phyloP scores from a whole-genome alignment of 2,329 filamentous ascomycete species.

The Ascochyta fabae region DNA sequence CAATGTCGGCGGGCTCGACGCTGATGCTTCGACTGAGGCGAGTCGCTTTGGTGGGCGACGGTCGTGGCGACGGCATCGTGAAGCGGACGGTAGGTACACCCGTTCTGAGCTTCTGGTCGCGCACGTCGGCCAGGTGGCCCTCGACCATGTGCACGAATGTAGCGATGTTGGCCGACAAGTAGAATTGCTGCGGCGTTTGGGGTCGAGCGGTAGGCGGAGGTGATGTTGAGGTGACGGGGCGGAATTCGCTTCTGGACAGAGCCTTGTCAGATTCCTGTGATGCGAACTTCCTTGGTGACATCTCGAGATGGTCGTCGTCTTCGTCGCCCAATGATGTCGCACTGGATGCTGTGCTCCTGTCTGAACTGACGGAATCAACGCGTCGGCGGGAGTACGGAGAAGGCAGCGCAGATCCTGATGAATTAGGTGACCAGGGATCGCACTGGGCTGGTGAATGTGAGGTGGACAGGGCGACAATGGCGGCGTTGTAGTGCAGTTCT shows the following conservation, averaged over 20 bases:
- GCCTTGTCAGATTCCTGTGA: constrained; percentile 16
- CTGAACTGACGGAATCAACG: constrained; percentile 5
- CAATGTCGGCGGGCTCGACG: not conserved
- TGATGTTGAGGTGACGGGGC: constrained; percentile 10
- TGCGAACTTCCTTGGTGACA: not conserved
- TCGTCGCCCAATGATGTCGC: constrained; percentile 27
- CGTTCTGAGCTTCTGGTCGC: constrained; percentile 27
- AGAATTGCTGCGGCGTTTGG: constrained; percentile 21
- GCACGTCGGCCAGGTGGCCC: constrained; percentile 36
- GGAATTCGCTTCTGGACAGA: constrained; percentile 1
- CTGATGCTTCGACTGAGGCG: not conserved
- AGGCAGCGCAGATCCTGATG: not conserved
- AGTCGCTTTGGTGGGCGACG: constrained; percentile 23
- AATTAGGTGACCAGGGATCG: constrained; percentile 8
- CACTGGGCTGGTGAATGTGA: not conserved
- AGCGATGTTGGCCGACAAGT: constrained; percentile 34
- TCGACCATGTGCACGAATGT: constrained; percentile 38
- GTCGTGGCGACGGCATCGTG: constrained; percentile 20
- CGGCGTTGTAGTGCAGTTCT: constrained; percentile 44
- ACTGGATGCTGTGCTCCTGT: constrained; percentile 29
- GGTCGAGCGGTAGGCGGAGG: constrained; percentile 2
- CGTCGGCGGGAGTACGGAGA: constrained; percentile 8
- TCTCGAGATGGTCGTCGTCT: constrained; percentile 14
- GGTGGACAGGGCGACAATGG: constrained; percentile 23
- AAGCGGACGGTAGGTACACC: constrained; percentile 20